phyloP scores from a whole-genome alignment of 2,329 filamentous ascomycete genomes.

The Verticillium nonalfalfae region DNA sequence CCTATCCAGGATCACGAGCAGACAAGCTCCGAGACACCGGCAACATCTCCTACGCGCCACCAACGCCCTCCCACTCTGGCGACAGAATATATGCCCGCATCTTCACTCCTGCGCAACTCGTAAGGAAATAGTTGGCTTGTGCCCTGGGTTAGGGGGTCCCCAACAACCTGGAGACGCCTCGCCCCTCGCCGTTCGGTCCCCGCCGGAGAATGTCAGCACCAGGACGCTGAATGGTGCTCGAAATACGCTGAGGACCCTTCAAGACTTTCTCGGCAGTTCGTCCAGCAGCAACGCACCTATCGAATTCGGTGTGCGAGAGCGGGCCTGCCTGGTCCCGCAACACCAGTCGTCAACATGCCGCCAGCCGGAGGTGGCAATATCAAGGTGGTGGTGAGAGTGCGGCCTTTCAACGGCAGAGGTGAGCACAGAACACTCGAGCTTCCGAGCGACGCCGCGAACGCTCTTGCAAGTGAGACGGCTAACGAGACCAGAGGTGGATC shows the following conservation, averaged over 20 bases:
- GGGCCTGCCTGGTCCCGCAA: background rate
- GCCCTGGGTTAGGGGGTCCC: background rate
- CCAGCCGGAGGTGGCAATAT: constrained; percentile 84
- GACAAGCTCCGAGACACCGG: background rate
- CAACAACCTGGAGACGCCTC: background rate
- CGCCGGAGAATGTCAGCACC: background rate
- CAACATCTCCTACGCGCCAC: background rate
- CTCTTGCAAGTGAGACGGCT: background rate
- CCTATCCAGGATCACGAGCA: background rate
- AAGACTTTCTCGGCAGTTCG: background rate
- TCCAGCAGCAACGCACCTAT: background rate
- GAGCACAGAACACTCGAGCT: constrained; percentile 18
- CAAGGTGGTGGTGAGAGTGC: constrained; percentile 96
- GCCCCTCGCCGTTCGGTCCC: background rate
- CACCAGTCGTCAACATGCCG: constrained; percentile 42
- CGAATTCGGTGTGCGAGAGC: background rate
- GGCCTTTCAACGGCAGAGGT: constrained; percentile 96
- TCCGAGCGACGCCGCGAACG: background rate
- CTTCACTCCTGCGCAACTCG: background rate
- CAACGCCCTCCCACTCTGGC: background rate
- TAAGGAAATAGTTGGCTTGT: background rate
- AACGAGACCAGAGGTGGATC: constrained; percentile 65
- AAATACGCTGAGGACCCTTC: background rate
- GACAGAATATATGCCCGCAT: background rate
- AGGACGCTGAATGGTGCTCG: constrained; percentile 1